Conservation (phyloP, 1,284 basidiomycete species). For the Ganoderma lingzhi region DNA sequence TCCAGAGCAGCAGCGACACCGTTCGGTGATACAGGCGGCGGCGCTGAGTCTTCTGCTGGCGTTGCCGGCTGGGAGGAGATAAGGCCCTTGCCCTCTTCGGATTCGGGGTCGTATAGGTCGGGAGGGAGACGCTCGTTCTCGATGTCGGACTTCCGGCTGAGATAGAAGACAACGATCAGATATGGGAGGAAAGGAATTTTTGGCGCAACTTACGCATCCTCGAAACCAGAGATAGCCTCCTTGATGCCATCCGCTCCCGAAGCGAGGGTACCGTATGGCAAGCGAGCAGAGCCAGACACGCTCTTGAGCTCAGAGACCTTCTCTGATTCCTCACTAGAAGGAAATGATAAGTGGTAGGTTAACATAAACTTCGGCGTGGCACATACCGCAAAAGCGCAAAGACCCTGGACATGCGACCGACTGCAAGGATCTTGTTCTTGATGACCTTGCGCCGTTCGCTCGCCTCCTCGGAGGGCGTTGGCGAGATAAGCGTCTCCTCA, state of each 20-base stretch:
- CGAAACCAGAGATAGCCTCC: slow-evolving; percentile 93
- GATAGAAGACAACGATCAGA: not conserved
- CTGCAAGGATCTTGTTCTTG: slow-evolving; percentile 99
- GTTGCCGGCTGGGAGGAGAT: slow-evolving; percentile 59
- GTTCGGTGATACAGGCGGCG: slow-evolving; percentile 56
- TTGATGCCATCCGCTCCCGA: slow-evolving; percentile 96
- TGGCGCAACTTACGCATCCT: slow-evolving; percentile 86
- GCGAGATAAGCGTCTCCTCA: slow-evolving; percentile 56
- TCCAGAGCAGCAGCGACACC: slow-evolving; percentile 61
- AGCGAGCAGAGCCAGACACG: slow-evolving; percentile 78
- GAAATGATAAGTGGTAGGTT: slow-evolving; percentile 1
- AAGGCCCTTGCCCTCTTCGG: slow-evolving; percentile 74
- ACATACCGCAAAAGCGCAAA: slow-evolving; percentile 93
- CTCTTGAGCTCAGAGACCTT: slow-evolving; percentile 97
- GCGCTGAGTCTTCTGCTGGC: slow-evolving; percentile 54
- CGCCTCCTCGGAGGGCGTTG: slow-evolving; percentile 58
- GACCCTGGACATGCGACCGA: slow-evolving; percentile 95
- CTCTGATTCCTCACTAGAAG: slow-evolving; percentile 92
- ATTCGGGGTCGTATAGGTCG: slow-evolving; percentile 90
- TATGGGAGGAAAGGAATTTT: slow-evolving; percentile 46
- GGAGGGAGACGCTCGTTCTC: slow-evolving; percentile 98
- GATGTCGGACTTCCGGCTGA: slow-evolving; percentile 95
- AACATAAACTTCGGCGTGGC: not conserved
- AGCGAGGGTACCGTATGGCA: slow-evolving; percentile 90
- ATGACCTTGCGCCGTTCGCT: slow-evolving; percentile 84